These are phyloP conservation scores for Phytophthora crassamura DNA, from an alignment of 352 stramenopile genomes.

Conservation along the genomic window DNA sequence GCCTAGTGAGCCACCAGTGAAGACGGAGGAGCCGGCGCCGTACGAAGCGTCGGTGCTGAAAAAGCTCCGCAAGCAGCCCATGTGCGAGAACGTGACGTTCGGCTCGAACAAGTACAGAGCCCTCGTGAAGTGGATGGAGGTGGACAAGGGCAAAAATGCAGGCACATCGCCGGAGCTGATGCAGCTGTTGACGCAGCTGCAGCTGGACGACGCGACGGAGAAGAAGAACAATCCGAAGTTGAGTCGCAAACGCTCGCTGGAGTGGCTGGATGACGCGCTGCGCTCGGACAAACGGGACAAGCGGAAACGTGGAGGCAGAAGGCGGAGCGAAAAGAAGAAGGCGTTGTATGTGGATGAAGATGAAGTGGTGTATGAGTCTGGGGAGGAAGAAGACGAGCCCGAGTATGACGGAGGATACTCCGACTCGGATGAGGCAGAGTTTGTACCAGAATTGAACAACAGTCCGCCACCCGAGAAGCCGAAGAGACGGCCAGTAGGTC, in stretches of 20 bases:
- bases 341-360: slow-evolving; percentile 30
- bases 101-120: slow-evolving; percentile 55
- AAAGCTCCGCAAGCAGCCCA: slow-evolving; percentile 45
- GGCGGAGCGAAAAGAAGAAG: slow-evolving; percentile 22
- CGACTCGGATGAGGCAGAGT: slow-evolving; percentile 51
- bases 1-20: background rate
- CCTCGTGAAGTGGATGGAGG: slow-evolving; percentile 63
- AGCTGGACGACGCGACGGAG: slow-evolving; percentile 3
- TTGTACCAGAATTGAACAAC: slow-evolving; percentile 32
- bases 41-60: slow-evolving; percentile 39
- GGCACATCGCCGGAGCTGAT: slow-evolving; percentile 38
- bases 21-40: slow-evolving; percentile 9
- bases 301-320: slow-evolving; percentile 22
- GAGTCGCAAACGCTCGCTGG: slow-evolving; percentile 32
- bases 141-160: slow-evolving; percentile 53
- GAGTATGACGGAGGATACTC: slow-evolving; percentile 44
- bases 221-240: slow-evolving; percentile 27
- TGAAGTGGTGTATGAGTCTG: slow-evolving; percentile 40
- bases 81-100: slow-evolving; percentile 42
- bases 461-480: slow-evolving; percentile 17
- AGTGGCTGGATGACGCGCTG: slow-evolving; percentile 60
- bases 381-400: slow-evolving; percentile 46
- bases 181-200: slow-evolving; percentile 37
- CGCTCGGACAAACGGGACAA: slow-evolving; percentile 37
- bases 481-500: slow-evolving; percentile 21